Evolutionary conservation across 2,329 filamentous ascomycete species (phyloP).

Genomic region (Westerdykella aurantiaca): DNA sequence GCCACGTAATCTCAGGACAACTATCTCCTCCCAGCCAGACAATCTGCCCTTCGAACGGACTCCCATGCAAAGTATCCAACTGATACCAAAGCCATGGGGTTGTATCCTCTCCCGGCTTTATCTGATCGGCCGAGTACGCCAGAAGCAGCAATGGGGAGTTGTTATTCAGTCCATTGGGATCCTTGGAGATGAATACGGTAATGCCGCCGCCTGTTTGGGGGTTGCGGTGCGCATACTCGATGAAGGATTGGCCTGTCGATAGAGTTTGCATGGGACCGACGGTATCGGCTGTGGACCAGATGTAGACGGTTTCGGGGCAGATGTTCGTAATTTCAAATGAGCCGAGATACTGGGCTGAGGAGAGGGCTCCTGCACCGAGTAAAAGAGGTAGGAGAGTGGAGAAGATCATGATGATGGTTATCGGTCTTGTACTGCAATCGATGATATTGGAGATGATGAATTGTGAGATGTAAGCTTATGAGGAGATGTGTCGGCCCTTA

Average conservation of each 20-base stretch:
- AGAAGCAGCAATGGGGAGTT: constrained; percentile 1
- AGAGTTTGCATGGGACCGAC: neutral
- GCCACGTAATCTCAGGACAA: constrained; percentile 1
- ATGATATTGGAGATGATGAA: neutral
- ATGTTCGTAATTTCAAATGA: constrained; percentile 16
- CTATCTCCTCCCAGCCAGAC: neutral
- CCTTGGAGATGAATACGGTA: constrained; percentile 39
- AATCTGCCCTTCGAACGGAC: constrained; percentile 30
- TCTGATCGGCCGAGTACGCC: constrained; percentile 30
- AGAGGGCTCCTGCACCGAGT: neutral
- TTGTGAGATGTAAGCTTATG: neutral
- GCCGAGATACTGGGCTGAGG: neutral
- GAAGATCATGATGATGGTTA: neutral
- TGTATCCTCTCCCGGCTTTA: constrained; percentile 14
- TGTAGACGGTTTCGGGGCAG: constrained; percentile 15
- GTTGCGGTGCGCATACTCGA: constrained; percentile 34
- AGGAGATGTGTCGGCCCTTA: neutral
- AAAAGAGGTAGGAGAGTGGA: neutral
- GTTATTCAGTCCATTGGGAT: constrained; percentile 30
- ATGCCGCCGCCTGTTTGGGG: constrained; percentile 36
- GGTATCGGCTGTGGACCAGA: constrained; percentile 19
- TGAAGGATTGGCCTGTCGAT: constrained; percentile 1
- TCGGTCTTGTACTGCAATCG: neutral
- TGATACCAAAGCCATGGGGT: constrained; percentile 36
- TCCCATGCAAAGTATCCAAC: constrained; percentile 36